Evolutionary conservation across 768 basidiomycete species (phyloP), one percentile per base, ranked within the genome.

Genomic region (Chlorophyllum brunneum): DNA sequence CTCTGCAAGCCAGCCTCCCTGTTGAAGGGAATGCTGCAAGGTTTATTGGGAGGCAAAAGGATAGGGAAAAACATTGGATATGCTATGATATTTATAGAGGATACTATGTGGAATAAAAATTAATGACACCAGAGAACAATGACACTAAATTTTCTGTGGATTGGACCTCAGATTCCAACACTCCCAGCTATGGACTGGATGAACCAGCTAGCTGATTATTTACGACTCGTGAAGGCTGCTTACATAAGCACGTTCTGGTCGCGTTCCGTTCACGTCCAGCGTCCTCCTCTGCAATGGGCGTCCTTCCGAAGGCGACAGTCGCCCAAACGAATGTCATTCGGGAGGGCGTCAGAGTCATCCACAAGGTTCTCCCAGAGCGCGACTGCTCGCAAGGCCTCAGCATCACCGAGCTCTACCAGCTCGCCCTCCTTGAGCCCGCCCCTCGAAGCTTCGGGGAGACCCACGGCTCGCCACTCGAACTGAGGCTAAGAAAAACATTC

Each of bases 301-400:
- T 52, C 33, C 18, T 44, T 24, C 6, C 7, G 20, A 44, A 44
- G 4, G 34, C 33, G 8, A 13, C 33, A 13, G 2, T 31, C n/a
- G 23, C n/a, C 24, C 31, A 43, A n/a, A 26, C 51, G 3, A 33
- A 36, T 18, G 34, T 42, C 15, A 44, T 52, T 1, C 31, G 42
- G 16, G 42, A 52, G 18, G 42, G 51, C n/a, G 7, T 52, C 15
- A 30, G 5, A 5, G 37, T 52, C 9, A 16, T 52, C 18, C 51
- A 42, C 42, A 43, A 37, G 8, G 16, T 41, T 30, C n/a, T 49
- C 16, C 4, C 29, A 15, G 15, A 43, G 15, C 36, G 18, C 18
- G 36, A 37, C n/a, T 37, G 13, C n/a, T 5, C 13, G 36, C 36
- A 6, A 15, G 36, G 36, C 5, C 6, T 37, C 36, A 15, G 13